phyloP scores from a whole-genome alignment of 768 basidiomycete genomes.

The Suillus subalutaceus region DNA sequence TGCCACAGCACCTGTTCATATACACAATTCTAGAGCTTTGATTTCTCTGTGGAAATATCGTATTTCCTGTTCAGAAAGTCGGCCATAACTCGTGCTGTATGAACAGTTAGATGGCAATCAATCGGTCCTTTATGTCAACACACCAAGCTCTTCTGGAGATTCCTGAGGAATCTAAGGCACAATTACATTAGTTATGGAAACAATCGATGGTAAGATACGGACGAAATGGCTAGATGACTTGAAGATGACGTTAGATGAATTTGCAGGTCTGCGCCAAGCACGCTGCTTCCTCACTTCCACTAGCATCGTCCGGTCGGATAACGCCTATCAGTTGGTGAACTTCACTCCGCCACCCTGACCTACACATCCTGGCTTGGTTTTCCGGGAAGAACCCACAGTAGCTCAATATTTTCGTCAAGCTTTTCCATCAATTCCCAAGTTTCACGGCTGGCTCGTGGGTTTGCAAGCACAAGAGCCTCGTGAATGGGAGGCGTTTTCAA shows the following conservation, averaged over 20 bases:
- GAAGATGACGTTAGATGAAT: conserved; percentile 32
- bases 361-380: conserved; percentile 14
- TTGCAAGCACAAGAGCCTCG: conserved; percentile 67
- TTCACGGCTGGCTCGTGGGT: conserved; percentile 31
- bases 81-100: background rate
- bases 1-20: background rate
- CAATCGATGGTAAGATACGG: conserved; percentile 8
- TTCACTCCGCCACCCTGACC: background rate
- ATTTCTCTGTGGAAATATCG: background rate
- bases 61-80: conserved; percentile 2
- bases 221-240: conserved; percentile 31
- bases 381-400: conserved; percentile 33
- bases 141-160: conserved; percentile 33
- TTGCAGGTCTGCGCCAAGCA: conserved; percentile 33
- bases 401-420: conserved; percentile 28
- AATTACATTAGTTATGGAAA: background rate
- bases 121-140: conserved; percentile 1
- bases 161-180: conserved; percentile 30
- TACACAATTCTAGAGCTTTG: background rate
- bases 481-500: conserved; percentile 71
- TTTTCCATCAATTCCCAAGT: conserved; percentile 31
- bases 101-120: background rate
- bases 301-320: conserved; percentile 15
- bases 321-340: background rate
- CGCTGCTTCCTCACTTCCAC: conserved; percentile 15